Percentiles rank a stretch among this genome's conserved stretches.
phyloP scores from a whole-genome alignment of 2,329 filamentous ascomycete genomes.

The Aotearoamyces nothofagi region DNA sequence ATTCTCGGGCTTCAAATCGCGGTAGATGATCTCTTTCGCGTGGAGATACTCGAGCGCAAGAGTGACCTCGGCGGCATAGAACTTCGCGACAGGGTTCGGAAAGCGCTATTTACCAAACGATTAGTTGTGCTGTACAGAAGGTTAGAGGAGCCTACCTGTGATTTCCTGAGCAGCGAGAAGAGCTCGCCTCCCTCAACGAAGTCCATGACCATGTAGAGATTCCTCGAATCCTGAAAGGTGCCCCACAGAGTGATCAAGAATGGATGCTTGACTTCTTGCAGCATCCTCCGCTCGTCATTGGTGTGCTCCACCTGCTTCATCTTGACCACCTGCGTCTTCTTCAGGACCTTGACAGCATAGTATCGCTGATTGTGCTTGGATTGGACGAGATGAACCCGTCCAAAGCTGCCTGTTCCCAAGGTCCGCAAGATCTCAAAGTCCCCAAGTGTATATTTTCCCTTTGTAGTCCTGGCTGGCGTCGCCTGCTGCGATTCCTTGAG shows the following conservation, averaged over 20 bases:
- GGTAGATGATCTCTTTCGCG: slow-evolving; percentile 90
- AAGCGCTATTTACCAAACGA: slow-evolving; percentile 59
- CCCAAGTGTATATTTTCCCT: slow-evolving; percentile 88
- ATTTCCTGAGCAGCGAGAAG: slow-evolving; percentile 89
- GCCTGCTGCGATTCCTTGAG: slow-evolving; percentile 5
- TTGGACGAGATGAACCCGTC: slow-evolving; percentile 89
- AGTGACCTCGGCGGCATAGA: slow-evolving; percentile 95
- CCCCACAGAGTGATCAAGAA: slow-evolving; percentile 98
- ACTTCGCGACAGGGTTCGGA: slow-evolving; percentile 96
- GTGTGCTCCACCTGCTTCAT: slow-evolving; percentile 99
- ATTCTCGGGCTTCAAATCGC: slow-evolving; percentile 93
- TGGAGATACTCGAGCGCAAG: slow-evolving; percentile 92
- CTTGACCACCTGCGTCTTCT: slow-evolving; percentile 96
- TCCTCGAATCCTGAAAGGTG: slow-evolving; percentile 89
- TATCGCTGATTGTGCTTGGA: slow-evolving; percentile 96
- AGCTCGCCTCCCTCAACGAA: slow-evolving; percentile 97
- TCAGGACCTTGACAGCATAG: slow-evolving; percentile 96
- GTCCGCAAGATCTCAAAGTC: slow-evolving; percentile 89
- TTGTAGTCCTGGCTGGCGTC: slow-evolving; percentile 51
- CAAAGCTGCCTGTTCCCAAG: slow-evolving; percentile 91
- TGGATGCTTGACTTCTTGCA: slow-evolving; percentile 92
- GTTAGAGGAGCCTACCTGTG: slow-evolving; percentile 39
- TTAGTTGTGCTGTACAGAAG: neutral
- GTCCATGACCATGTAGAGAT: slow-evolving; percentile 99
- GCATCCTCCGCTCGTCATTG: slow-evolving; percentile 92